Evolutionary conservation across 116 monocot genomes (phyloP).

Genomic region (Zostera marina): DNA sequence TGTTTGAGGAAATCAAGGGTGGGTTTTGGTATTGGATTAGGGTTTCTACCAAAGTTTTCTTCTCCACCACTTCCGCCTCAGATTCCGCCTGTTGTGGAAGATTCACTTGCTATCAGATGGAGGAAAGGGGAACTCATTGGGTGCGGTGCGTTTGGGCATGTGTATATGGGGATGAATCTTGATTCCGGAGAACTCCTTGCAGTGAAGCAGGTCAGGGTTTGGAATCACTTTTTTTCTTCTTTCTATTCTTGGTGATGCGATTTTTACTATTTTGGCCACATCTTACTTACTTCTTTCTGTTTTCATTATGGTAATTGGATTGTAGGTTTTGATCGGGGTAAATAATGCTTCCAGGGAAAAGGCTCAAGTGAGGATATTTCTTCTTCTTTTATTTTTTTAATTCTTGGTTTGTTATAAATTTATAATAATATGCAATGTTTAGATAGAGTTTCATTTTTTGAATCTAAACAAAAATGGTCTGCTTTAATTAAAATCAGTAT

Average conservation of each 20-base stretch:
- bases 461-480: no score
- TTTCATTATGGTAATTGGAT: neutral
- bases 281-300: neutral
- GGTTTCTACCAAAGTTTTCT: conserved; percentile 22
- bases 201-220: conserved; percentile 58
- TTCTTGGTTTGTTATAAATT: neutral
- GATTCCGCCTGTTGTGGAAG: conserved; percentile 4
- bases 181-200: conserved; percentile 93
- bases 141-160: conserved; percentile 88
- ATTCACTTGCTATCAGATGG: conserved; percentile 61
- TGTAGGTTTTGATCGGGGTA: conserved; percentile 74
- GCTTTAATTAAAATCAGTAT: neutral
- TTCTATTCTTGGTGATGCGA: neutral
- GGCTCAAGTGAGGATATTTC: conserved; percentile 55
- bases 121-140: conserved; percentile 88
- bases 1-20: conserved; percentile 72
- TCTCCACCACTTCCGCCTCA: conserved; percentile 1
- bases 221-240: neutral
- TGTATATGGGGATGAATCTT: conserved; percentile 98
- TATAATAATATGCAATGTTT: neutral
- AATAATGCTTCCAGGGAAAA: conserved; percentile 67
- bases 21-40: conserved; percentile 40
- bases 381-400: neutral
- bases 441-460: neutral
- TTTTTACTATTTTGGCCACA: neutral